A percentile compares a stretch with the other conserved stretches of the same genome.
Evolutionary conservation across 768 basidiomycete species (phyloP).

Genomic region (Chalciporus chontae): DNA sequence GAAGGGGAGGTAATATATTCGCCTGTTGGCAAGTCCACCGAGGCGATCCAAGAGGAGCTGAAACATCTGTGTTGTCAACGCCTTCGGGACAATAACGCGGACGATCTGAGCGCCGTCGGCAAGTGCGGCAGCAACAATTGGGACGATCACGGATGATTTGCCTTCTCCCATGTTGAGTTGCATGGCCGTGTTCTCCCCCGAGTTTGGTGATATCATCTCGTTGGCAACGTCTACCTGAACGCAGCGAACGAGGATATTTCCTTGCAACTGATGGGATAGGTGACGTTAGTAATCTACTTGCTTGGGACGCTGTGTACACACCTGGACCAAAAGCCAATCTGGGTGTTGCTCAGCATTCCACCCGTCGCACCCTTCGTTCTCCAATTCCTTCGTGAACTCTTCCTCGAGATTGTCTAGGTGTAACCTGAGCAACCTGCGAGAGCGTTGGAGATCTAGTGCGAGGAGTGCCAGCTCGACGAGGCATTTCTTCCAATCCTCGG

Average conservation of each 20-base stretch:
- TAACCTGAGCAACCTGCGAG: not conserved
- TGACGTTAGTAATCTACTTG: too few relatives aligned
- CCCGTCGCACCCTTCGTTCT: conserved; percentile 5
- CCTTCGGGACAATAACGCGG: conserved; percentile 22
- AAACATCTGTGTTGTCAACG: conserved; percentile 22
- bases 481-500: conserved; percentile 22
- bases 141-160: not conserved
- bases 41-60: conserved; percentile 22
- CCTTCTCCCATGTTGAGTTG: not conserved
- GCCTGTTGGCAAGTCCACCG: conserved; percentile 24
- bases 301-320: too few relatives aligned
- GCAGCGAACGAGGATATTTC: conserved; percentile 20
- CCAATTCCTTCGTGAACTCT: conserved; percentile 7
- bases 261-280: not conserved
- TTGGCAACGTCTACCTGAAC: conserved; percentile 22
- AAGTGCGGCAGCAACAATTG: conserved; percentile 13
- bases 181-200: conserved; percentile 14
- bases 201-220: conserved; percentile 26
- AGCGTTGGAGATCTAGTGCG: not conserved
- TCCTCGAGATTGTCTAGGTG: not conserved
- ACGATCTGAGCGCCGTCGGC: conserved; percentile 22
- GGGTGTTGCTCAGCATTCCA: not conserved
- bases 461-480: not conserved
- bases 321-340: conserved; percentile 6
- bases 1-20: conserved; percentile 27